Evolutionary conservation across 352 stramenopile species (phyloP).

Genomic region (Elongisporangium senticosum): DNA sequence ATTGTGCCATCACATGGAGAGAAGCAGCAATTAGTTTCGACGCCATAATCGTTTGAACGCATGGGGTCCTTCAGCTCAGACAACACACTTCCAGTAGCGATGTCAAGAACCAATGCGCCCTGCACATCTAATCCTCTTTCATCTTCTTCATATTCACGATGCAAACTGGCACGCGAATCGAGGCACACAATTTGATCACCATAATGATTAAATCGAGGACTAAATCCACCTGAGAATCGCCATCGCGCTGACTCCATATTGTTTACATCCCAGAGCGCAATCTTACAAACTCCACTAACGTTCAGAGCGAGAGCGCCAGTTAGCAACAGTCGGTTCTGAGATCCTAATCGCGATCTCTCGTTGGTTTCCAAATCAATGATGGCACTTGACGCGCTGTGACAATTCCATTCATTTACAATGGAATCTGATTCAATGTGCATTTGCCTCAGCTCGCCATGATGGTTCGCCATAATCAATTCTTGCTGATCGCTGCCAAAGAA

Average conservation of each 20-base stretch:
- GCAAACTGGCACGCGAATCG: slow-evolving; percentile 30
- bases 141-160: slow-evolving; percentile 28
- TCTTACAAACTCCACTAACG: slow-evolving; percentile 43
- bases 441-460: slow-evolving; percentile 56
- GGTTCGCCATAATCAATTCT: slow-evolving; percentile 68
- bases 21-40: slow-evolving; percentile 79
- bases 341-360: slow-evolving; percentile 43
- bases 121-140: slow-evolving; percentile 20
- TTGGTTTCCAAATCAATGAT: slow-evolving; percentile 73
- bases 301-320: slow-evolving; percentile 47
- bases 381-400: slow-evolving; percentile 60
- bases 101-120: slow-evolving; percentile 61
- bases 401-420: slow-evolving; percentile 71
- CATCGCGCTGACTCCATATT: slow-evolving; percentile 55
- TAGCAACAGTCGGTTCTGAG: slow-evolving; percentile 46
- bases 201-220: slow-evolving; percentile 73
- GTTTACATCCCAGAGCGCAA: slow-evolving; percentile 73
- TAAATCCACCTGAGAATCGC: slow-evolving; percentile 51
- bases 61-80: slow-evolving; percentile 57
- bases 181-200: slow-evolving; percentile 69
- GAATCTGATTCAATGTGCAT: slow-evolving; percentile 60
- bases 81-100: slow-evolving; percentile 54
- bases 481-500: slow-evolving; percentile 61
- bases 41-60: slow-evolving; percentile 68
- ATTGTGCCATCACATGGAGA: slow-evolving; percentile 66